Conservation (phyloP, 176 grass and related monocot species). For the Ananas comosus region DNA sequence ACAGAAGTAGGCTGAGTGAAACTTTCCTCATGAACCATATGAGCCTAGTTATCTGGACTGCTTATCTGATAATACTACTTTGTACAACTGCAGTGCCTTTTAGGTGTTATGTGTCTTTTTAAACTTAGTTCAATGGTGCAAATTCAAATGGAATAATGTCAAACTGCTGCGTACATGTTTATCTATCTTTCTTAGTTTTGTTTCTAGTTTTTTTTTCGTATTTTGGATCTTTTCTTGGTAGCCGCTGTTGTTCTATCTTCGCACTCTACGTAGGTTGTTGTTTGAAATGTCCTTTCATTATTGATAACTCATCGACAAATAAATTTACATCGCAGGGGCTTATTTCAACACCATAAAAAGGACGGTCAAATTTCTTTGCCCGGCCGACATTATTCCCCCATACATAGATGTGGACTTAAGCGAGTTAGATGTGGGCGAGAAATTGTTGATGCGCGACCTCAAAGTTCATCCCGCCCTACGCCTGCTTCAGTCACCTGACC, state of each 20-base stretch:
- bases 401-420: constrained; percentile 97
- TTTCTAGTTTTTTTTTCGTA: not conserved
- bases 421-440: constrained; percentile 73
- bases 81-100: too few relatives aligned
- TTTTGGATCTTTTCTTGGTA: not conserved
- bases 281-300: not conserved
- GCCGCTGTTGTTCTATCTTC: not conserved
- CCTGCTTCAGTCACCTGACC: constrained; percentile 57
- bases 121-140: too few relatives aligned
- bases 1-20: too few relatives aligned
- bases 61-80: too few relatives aligned
- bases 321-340: constrained; percentile 44
- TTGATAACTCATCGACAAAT: constrained; percentile 10
- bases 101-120: too few relatives aligned
- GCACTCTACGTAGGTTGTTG: not conserved
- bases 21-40: too few relatives aligned
- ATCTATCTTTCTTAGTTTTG: too few relatives aligned
- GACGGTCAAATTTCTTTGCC: constrained; percentile 84
- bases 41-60: too few relatives aligned
- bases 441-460: constrained; percentile 66
- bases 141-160: too few relatives aligned
- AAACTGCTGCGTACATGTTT: too few relatives aligned
- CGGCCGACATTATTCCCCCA: constrained; percentile 86
- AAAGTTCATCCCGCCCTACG: constrained; percentile 71
- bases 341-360: constrained; percentile 96